Evolutionary conservation across 2,329 filamentous ascomycete species (phyloP).

Genomic region (Pseudocercospora ulei): DNA sequence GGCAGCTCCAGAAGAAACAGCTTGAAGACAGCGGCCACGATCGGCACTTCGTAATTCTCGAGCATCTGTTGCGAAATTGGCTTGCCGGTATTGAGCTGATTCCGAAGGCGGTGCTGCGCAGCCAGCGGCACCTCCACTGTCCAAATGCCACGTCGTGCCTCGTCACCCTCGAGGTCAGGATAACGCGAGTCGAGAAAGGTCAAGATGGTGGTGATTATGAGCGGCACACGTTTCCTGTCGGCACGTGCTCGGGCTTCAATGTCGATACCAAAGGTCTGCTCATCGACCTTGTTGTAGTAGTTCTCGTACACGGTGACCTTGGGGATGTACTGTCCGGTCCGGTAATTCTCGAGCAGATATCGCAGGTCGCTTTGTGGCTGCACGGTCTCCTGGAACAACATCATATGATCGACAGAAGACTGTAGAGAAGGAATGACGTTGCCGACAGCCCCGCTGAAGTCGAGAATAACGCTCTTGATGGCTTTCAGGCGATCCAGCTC

Average conservation of each 20-base stretch:
- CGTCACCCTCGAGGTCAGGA: constrained; percentile 91
- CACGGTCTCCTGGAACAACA: constrained; percentile 98
- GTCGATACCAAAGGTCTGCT: constrained; percentile 95
- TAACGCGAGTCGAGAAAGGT: constrained; percentile 96
- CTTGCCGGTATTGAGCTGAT: constrained; percentile 78
- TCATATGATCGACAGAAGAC: constrained; percentile 95
- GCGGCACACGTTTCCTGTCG: constrained; percentile 88
- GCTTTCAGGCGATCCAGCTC: constrained; percentile 93
- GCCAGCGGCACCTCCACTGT: constrained; percentile 79
- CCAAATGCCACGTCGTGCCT: constrained; percentile 86
- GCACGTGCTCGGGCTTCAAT: constrained; percentile 88
- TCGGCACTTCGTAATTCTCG: constrained; percentile 83
- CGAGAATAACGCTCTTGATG: constrained; percentile 93
- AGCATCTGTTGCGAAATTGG: constrained; percentile 64
- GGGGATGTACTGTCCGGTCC: constrained; percentile 84
- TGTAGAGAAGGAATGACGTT: constrained; percentile 96
- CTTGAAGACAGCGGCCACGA: constrained; percentile 84
- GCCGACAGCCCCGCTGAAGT: constrained; percentile 93
- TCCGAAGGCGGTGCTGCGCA: constrained; percentile 74
- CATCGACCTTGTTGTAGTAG: constrained; percentile 96
- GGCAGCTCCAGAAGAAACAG: constrained; percentile 91
- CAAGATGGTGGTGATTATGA: constrained; percentile 83
- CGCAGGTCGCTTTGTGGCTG: constrained; percentile 81
- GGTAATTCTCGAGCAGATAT: constrained; percentile 93
- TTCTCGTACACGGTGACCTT: constrained; percentile 93